These are phyloP conservation scores for Stemphylium vesicarium DNA, from an alignment of 2,329 filamentous ascomycete genomes.

Conservation along the genomic window DNA sequence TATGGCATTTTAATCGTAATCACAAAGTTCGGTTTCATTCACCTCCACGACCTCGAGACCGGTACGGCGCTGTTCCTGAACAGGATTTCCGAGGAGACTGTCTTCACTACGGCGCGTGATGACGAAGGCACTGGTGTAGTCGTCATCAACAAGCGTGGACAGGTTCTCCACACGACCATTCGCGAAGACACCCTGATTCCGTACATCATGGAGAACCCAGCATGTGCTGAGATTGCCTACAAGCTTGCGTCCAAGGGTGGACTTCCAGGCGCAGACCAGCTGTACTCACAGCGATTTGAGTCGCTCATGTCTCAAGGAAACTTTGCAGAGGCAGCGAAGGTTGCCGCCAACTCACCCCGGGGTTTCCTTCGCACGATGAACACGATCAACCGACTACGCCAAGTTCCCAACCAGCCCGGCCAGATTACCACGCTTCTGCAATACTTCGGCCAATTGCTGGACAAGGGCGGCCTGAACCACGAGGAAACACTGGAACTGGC, in stretches of 20 bases:
- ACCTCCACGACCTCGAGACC: conserved; percentile 96
- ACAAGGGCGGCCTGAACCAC: conserved; percentile 91
- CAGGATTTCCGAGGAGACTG: conserved; percentile 98
- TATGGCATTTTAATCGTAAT: conserved; percentile 97
- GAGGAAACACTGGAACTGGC: conserved; percentile 95
- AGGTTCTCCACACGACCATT: conserved; percentile 91
- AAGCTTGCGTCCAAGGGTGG: conserved; percentile 95
- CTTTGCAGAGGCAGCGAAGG: conserved; percentile 89
- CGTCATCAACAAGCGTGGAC: conserved; percentile 95
- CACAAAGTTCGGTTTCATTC: conserved; percentile 98
- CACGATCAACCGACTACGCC: conserved; percentile 96
- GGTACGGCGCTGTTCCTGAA: conserved; percentile 99
- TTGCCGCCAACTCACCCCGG: conserved; percentile 93
- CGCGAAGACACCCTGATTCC: conserved; percentile 91
- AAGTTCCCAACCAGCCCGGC: conserved; percentile 76
- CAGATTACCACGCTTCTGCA: conserved; percentile 94
- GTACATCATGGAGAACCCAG: conserved; percentile 95
- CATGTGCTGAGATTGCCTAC: conserved; percentile 90
- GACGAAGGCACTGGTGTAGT: conserved; percentile 85
- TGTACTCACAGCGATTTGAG: conserved; percentile 93
- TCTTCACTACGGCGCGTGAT: conserved; percentile 92
- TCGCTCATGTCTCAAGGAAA: conserved; percentile 80
- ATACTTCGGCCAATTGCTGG: conserved; percentile 96
- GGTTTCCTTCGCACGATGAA: conserved; percentile 93
- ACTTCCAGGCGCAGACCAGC: conserved; percentile 88